A percentile compares a stretch with the other conserved stretches of the same genome.
Evolutionary conservation across 306 rosid genomes (phyloP).

Genomic region (Benincasa hispida): DNA sequence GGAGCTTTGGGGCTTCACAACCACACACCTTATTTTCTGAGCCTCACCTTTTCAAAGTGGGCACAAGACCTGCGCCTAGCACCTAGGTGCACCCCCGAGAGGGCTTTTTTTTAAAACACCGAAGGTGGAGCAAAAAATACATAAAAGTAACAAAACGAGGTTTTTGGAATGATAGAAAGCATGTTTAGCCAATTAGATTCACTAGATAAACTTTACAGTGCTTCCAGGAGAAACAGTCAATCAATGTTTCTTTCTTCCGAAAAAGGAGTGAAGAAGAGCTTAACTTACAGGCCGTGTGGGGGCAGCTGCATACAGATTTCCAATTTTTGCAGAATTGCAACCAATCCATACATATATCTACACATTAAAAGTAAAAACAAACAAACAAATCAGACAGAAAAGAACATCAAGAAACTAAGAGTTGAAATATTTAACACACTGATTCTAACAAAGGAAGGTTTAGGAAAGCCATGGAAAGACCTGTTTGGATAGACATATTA

Average conservation of each 20-base stretch:
- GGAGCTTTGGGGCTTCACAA: too few relatives aligned
- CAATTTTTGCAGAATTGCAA: constrained; percentile 66
- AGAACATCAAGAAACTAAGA: background rate
- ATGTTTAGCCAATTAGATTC: background rate
- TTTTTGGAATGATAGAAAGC: background rate
- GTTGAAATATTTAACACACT: background rate
- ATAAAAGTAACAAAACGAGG: background rate
- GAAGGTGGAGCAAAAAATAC: too few relatives aligned
- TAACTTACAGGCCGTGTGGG: constrained; percentile 55
- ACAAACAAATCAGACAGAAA: background rate
- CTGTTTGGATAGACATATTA: constrained; percentile 68
- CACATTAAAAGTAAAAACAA: background rate
- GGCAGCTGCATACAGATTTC: constrained; percentile 77
- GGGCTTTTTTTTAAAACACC: too few relatives aligned
- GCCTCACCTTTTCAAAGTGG: too few relatives aligned
- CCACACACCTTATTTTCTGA: too few relatives aligned
- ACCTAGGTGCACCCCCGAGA: too few relatives aligned
- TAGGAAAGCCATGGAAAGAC: constrained; percentile 8
- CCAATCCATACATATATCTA: constrained; percentile 87
- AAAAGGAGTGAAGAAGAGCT: background rate
- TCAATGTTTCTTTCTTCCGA: background rate
- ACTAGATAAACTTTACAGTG: background rate
- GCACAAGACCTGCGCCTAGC: too few relatives aligned
- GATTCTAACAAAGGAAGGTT: background rate
- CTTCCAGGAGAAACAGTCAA: background rate